Evolutionary conservation across 176 grass and related monocot species (phyloP), one percentile per base, ranked within the genome.

Genomic region (Puccinellia tenuiflora): DNA sequence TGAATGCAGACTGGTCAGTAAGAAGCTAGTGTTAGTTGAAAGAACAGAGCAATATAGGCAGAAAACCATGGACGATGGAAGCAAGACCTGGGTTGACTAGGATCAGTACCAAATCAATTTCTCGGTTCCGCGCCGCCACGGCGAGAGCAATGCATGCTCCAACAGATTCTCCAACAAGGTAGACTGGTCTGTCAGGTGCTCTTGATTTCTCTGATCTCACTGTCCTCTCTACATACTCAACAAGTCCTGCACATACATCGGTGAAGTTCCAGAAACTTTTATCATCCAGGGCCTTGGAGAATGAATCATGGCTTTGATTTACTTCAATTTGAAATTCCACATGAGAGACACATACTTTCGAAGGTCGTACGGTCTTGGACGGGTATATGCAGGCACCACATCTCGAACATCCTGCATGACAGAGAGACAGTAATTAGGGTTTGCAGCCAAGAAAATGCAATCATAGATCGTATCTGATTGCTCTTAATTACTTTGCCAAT

Each of bases 341-440:
- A 29, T 38, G 7, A 8, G 29, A 78, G 31, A 56, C 14, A 20
- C 29, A 2, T 52, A 98, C 96, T 89, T 92, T 91, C 72, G 10
- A 98, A 98, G 62, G 92, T n/a, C 21, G 85, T 98, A 0, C 92
- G 79, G 43, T 98, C 96, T 77, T 86, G 40, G 50, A 91, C 85
- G 7, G 96, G 96, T 93, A 95, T 90, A 42, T 98, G 96, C 89
- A 98, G 35, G 79, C 96, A 98, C 92, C 96, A 91, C 40, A 98
- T 45, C 33, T 95, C 88, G 54, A 98, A 98, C 85, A 98, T 93
- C 78, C 96, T 98, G 55, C 24, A 85, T 56, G 26, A 43, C 0
- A 26, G 18, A 46, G 31, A 1, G 20, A 18, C 13, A 13, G 5
- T 2, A 35, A 53, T 74, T 45, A 65, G 33, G 33, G 31, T 37